phyloP scores from a whole-genome alignment of 352 stramenopile genomes.

The Globisporangium abappressorium region DNA sequence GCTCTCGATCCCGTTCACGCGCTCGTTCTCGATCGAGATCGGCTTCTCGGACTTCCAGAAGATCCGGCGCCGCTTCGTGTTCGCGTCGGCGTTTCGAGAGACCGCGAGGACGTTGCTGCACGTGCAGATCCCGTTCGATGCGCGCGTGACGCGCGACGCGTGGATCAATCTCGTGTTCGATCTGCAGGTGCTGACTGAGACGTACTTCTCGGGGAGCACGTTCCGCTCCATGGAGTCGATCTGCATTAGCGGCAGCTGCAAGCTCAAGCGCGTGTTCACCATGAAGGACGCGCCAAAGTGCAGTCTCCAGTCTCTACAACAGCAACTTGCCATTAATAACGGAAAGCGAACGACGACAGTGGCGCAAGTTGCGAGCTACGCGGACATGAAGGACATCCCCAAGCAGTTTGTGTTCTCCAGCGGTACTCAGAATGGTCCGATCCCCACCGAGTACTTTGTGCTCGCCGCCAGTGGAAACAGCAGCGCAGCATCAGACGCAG shows the following conservation, averaged over 20 bases:
- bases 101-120: conserved; percentile 50
- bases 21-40: conserved; percentile 75
- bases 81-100: conserved; percentile 78
- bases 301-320: neutral
- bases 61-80: conserved; percentile 66
- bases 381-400: conserved; percentile 54
- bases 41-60: conserved; percentile 76
- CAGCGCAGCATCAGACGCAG: neutral
- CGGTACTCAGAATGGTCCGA: conserved; percentile 10
- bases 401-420: conserved; percentile 62
- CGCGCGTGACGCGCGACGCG: conserved; percentile 46
- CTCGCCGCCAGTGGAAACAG: neutral
- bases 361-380: conserved; percentile 16
- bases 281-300: conserved; percentile 74
- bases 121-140: conserved; percentile 61
- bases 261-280: conserved; percentile 81
- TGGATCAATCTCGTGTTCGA: conserved; percentile 84
- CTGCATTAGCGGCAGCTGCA: conserved; percentile 65
- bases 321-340: neutral
- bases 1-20: conserved; percentile 53
- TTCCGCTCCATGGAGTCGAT: conserved; percentile 81
- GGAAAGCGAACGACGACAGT: neutral
- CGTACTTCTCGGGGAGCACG: conserved; percentile 44
- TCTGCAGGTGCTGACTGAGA: conserved; percentile 55
- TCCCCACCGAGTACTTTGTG: conserved; percentile 64